phyloP scores from a whole-genome alignment of 2,329 filamentous ascomycete genomes.

The Chlorencoelia australis region DNA sequence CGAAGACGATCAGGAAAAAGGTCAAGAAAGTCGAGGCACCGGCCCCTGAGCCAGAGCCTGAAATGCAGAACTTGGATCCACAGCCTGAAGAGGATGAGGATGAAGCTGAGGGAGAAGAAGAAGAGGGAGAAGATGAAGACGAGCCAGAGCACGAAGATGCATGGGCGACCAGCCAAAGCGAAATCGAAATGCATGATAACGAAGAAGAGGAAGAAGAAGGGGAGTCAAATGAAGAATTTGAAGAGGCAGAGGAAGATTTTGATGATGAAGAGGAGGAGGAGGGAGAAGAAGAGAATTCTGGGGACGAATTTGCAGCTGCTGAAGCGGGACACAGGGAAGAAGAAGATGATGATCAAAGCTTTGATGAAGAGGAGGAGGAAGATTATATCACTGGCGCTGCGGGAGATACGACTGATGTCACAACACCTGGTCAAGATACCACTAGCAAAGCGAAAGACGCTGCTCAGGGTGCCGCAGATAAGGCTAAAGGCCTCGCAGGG shows the following conservation, averaged over 20 bases:
- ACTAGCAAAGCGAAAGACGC: constrained; percentile 5
- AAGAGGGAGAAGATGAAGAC: background rate
- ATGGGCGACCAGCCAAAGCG: background rate
- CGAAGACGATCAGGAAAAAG: no score
- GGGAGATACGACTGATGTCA: no score
- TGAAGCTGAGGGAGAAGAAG: background rate
- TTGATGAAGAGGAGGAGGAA: no score
- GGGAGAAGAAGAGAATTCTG: no score
- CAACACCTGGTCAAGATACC: no score
- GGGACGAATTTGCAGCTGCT: no score
- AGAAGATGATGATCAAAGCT: no score
- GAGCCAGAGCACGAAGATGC: background rate
- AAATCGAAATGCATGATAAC: background rate
- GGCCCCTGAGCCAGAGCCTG: constrained; percentile 11
- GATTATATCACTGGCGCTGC: no score
- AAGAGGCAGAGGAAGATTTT: background rate
- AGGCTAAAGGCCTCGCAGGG: background rate
- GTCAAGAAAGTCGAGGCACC: constrained; percentile 10
- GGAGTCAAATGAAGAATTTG: background rate
- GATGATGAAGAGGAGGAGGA: constrained; percentile 9
- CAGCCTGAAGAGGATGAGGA: constrained; percentile 4
- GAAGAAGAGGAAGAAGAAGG: background rate
- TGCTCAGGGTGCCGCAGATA: background rate
- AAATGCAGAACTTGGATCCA: constrained; percentile 1
- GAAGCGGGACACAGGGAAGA: no score